phyloP scores from a whole-genome alignment of 495 filamentous ascomycete species.

The Trichoderma erinaceum region DNA sequence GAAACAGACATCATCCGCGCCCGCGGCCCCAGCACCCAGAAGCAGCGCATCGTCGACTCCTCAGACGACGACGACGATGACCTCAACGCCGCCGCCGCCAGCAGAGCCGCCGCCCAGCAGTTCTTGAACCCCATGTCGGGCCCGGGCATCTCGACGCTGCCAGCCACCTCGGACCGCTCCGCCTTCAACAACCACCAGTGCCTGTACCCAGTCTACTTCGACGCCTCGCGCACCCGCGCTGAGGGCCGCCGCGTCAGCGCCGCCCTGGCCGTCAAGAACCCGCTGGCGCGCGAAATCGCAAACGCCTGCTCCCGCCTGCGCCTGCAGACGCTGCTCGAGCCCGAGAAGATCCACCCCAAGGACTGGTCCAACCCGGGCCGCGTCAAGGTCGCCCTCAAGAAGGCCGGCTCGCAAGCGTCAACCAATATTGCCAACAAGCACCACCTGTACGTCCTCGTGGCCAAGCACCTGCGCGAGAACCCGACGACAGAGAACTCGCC shows the following conservation, averaged over 20 bases:
- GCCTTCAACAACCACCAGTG: slow-evolving; percentile 75
- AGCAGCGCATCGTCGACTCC: background rate
- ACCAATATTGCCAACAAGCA: slow-evolving; percentile 73
- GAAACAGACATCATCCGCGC: slow-evolving; percentile 41
- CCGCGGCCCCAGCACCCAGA: slow-evolving; percentile 9
- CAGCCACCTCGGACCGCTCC: slow-evolving; percentile 41
- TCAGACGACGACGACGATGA: slow-evolving; percentile 15
- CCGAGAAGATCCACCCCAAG: slow-evolving; percentile 85
- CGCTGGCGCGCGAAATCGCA: slow-evolving; percentile 82
- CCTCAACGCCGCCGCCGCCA: slow-evolving; percentile 28
- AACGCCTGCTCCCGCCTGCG: slow-evolving; percentile 71
- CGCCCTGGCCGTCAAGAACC: slow-evolving; percentile 71
- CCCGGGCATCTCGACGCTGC: slow-evolving; percentile 25
- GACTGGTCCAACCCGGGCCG: slow-evolving; percentile 97
- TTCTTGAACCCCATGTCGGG: slow-evolving; percentile 25
- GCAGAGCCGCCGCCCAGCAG: slow-evolving; percentile 17
- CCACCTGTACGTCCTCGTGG: slow-evolving; percentile 74
- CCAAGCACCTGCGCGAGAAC: slow-evolving; percentile 64
- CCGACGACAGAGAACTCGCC: slow-evolving; percentile 64
- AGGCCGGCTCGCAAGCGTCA: slow-evolving; percentile 14
- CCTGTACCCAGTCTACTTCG: slow-evolving; percentile 94
- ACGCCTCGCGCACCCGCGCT: slow-evolving; percentile 63
- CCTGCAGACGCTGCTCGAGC: slow-evolving; percentile 75
- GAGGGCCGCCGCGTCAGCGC: slow-evolving; percentile 72
- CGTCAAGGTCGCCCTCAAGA: slow-evolving; percentile 61